Evolutionary conservation across 495 filamentous ascomycete species (phyloP).

Genomic region (Cercophora sp.): DNA sequence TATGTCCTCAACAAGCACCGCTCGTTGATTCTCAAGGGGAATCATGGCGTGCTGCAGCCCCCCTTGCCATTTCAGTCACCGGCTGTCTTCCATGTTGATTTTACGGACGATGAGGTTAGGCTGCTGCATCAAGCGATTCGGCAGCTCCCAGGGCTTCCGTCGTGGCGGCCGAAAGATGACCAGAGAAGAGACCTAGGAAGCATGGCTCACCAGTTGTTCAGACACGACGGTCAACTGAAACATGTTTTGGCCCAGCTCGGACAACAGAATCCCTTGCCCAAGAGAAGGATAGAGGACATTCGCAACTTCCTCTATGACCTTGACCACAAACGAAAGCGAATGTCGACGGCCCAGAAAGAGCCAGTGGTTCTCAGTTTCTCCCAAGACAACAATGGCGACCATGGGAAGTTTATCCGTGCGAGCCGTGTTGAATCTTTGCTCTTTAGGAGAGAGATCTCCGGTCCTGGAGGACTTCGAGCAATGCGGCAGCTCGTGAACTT

Average conservation of each 20-base stretch:
- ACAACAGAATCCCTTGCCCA: background rate
- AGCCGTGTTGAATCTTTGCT: conserved; percentile 32
- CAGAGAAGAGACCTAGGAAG: conserved; percentile 24
- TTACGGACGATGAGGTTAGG: conserved; percentile 51
- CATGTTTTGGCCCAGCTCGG: background rate
- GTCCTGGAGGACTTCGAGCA: conserved; percentile 28
- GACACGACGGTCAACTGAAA: background rate
- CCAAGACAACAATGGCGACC: conserved; percentile 21
- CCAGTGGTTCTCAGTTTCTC: conserved; percentile 25
- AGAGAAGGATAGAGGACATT: conserved; percentile 25
- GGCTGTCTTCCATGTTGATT: conserved; percentile 42
- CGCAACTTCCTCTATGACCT: conserved; percentile 34
- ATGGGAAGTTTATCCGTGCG: conserved; percentile 22
- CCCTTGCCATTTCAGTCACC: no score
- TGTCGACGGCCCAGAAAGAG: conserved; percentile 3
- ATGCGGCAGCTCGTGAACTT: conserved; percentile 35
- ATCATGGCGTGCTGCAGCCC: no score
- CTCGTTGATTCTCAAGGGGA: no score
- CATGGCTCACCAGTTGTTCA: conserved; percentile 10
- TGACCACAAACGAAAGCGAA: conserved; percentile 9
- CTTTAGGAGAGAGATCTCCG: conserved; percentile 37
- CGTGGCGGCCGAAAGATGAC: background rate
- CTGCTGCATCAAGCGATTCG: conserved; percentile 3
- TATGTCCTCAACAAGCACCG: no score
- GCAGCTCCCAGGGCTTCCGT: background rate